Evolutionary conservation across 1,284 basidiomycete genomes (phyloP).

Genomic region (Ceratobasidium theobromae): DNA sequence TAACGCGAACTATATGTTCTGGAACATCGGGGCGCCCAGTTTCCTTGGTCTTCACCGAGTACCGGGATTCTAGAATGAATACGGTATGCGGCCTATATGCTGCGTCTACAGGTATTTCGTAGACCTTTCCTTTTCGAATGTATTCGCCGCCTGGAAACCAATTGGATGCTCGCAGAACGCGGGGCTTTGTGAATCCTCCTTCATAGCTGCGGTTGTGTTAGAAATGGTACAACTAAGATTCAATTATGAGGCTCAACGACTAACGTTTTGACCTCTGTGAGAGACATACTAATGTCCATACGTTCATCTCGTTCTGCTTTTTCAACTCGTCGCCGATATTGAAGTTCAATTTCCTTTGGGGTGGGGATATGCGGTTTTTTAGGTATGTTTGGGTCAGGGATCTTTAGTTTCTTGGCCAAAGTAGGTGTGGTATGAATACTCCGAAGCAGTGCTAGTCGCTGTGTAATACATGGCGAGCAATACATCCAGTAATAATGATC

Average conservation of each 20-base stretch:
- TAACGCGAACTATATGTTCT: slow-evolving; percentile 46
- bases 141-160: slow-evolving; percentile 48
- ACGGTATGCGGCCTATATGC: slow-evolving; percentile 50
- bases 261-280: slow-evolving; percentile 47
- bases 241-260: slow-evolving; percentile 33
- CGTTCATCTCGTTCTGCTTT: slow-evolving; percentile 52
- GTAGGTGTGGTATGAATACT: background rate
- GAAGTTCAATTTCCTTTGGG: background rate
- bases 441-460: background rate
- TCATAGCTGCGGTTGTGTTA: slow-evolving; percentile 39
- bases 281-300: slow-evolving; percentile 45
- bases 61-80: slow-evolving; percentile 47
- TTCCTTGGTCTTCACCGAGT: slow-evolving; percentile 42
- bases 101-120: slow-evolving; percentile 43
- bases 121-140: slow-evolving; percentile 40
- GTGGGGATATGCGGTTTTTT: slow-evolving; percentile 4
- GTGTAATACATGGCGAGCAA: background rate
- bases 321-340: slow-evolving; percentile 38
- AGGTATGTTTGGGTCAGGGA: background rate
- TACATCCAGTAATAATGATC: too few species aligned
- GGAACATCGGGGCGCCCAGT: slow-evolving; percentile 43
- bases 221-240: background rate
- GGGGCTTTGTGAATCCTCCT: slow-evolving; percentile 49
- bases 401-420: background rate
- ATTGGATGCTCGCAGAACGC: slow-evolving; percentile 45